Percentiles rank a stretch among this genome's conserved stretches.
Evolutionary conservation across 2,329 filamentous ascomycete genomes (phyloP).

Genomic region (Colletotrichum noveboracense): DNA sequence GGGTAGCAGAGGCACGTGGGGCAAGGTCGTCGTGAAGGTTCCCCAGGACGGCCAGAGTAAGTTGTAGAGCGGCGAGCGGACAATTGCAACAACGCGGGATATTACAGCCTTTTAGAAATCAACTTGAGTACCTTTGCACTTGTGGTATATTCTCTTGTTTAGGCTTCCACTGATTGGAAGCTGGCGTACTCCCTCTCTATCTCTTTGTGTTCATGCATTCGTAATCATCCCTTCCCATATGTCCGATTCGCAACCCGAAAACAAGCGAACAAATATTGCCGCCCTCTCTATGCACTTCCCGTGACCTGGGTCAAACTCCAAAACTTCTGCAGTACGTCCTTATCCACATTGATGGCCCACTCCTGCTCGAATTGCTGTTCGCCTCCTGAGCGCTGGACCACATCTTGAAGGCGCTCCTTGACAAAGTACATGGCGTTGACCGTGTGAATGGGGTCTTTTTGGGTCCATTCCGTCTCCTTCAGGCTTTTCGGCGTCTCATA

Average conservation of each 20-base stretch:
- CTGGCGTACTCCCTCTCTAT: background rate
- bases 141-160: background rate
- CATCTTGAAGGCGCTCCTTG: conserved; percentile 61
- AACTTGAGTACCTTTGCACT: background rate
- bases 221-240: background rate
- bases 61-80: conserved; percentile 41
- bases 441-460: conserved; percentile 70
- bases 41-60: conserved; percentile 70
- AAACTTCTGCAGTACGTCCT: conserved; percentile 73
- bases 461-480: conserved; percentile 56
- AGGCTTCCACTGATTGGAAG: background rate
- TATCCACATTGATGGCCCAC: conserved; percentile 78
- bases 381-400: conserved; percentile 67
- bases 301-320: conserved; percentile 3
- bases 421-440: conserved; percentile 71
- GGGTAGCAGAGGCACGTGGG: conserved; percentile 86
- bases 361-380: conserved; percentile 69
- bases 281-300: background rate
- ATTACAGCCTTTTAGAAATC: background rate
- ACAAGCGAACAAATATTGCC: background rate
- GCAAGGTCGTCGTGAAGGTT: conserved; percentile 91
- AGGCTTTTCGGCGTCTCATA: conserved; percentile 63
- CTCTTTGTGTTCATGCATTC: conserved; percentile 7
- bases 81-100: background rate
- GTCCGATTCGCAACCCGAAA: background rate